phyloP scores from a whole-genome alignment of 352 stramenopile species.

The Thraustochytrium sp. region DNA sequence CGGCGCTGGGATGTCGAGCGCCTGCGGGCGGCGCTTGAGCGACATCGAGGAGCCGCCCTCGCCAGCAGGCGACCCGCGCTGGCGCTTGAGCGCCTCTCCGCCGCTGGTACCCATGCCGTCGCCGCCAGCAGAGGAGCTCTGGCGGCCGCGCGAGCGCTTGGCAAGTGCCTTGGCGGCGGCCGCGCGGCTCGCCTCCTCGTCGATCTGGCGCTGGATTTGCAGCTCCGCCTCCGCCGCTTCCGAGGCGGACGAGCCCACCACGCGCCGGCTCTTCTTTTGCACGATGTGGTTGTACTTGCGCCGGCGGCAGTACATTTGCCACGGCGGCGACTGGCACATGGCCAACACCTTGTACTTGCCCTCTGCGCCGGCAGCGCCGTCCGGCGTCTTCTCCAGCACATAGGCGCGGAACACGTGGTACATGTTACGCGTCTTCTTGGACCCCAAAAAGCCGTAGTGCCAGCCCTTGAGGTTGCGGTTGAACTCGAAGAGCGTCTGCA shows the following conservation, averaged over 20 bases:
- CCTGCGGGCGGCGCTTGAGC: constrained; percentile 5
- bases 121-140: neutral
- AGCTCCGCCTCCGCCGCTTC: constrained; percentile 13
- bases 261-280: constrained; percentile 14
- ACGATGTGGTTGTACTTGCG: constrained; percentile 26
- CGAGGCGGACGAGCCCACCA: neutral
- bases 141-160: neutral
- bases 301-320: constrained; percentile 45
- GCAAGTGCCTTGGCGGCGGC: neutral
- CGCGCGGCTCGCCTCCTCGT: neutral
- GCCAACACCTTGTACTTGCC: constrained; percentile 9
- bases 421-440: constrained; percentile 42
- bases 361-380: neutral
- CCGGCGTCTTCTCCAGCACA: constrained; percentile 24
- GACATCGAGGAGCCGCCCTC: neutral
- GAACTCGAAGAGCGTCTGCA: constrained; percentile 62
- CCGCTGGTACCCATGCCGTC: too few species aligned
- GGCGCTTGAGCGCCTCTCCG: too few species aligned
- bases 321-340: constrained; percentile 27
- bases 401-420: constrained; percentile 41
- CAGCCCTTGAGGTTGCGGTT: constrained; percentile 76
- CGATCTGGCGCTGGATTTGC: neutral
- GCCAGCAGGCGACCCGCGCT: too few species aligned
- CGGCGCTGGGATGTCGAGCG: neutral
- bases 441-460: constrained; percentile 67